Base-by-base conservation (phyloP, 2,329 filamentous ascomycete genomes). In the Penicillium crustosum region DNA sequence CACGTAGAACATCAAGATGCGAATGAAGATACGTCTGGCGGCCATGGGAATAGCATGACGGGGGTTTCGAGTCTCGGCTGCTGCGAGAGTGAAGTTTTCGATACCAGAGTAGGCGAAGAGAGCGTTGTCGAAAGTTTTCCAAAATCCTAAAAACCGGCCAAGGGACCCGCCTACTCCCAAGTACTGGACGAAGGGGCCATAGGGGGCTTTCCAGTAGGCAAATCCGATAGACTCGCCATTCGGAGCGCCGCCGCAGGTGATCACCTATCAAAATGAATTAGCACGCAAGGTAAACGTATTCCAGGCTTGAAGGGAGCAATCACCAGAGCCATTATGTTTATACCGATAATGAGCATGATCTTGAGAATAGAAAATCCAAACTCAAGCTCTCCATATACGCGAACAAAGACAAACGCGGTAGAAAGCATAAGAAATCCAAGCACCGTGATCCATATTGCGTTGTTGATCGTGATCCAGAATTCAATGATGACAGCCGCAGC, bases 311-410 rank as follows among this genome's bases (percentile, higher is more conserved):
- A 25, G 45, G 15, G 15, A 2, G 31, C 10, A 53, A 44, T 53
- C n/a, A 77, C 66, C 19, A 69, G 69, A 15, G 83, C 83, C 63
- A 87, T 82, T 53, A 87, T 79, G 64, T 86, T 84, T 58, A 89
- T 77, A 53, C 83, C 83, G 58, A 88, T 71, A 42, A 89, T 81
- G 35, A 88, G 76, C 33, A 83, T 72, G 57, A 89, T 82, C 68
- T 87, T 85, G 61, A 86, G 73, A 8, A 80, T 67, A 1, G 81
- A 79, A 60, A 83, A 82, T 5, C 74, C 72, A 58, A 82, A 83
- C 66, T 83, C 81, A 43, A 86, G 77, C 70, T 87, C 83, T 8
- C 75, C 76, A 53, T 78, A 78, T 2, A 78, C 62, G 1, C 74
- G 66, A 19, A 78, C 70, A 36, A 75, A 75, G 2, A 70, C 60